Percentiles rank a stretch among this genome's conserved stretches.
Conservation (phyloP, 768 basidiomycete species). For the Tulasnella sp. region DNA sequence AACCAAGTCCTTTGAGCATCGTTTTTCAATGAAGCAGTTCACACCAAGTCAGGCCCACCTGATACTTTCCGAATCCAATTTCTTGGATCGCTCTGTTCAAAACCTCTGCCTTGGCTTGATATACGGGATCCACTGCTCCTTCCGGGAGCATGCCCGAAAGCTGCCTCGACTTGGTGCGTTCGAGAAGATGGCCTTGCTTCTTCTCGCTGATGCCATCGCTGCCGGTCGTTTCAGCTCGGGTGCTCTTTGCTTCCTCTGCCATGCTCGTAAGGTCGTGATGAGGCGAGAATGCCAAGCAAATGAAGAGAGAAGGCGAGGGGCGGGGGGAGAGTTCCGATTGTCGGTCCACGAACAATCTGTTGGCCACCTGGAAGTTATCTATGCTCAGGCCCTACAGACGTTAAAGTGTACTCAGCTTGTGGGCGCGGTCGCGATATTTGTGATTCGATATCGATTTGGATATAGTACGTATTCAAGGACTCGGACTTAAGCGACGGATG, state of each 20-base stretch:
- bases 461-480: too few species aligned
- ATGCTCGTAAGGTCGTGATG: neutral
- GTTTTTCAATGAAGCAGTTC: too few species aligned
- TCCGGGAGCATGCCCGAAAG: conserved; percentile 24
- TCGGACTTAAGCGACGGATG: too few species aligned
- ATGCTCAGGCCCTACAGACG: neutral
- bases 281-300: neutral
- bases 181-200: neutral
- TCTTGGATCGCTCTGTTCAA: conserved; percentile 56
- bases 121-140: conserved; percentile 46
- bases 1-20: neutral
- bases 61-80: conserved; percentile 65
- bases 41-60: conserved; percentile 28
- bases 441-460: too few species aligned
- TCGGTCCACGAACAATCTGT: neutral
- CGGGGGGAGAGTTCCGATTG: neutral
- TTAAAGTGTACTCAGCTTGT: too few species aligned
- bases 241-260: neutral
- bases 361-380: neutral
- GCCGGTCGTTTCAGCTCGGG: neutral
- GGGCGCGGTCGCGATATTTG: too few species aligned
- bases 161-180: neutral
- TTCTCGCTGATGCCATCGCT: neutral
- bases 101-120: conserved; percentile 49
- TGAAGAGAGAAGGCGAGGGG: too few species aligned